Evolutionary conservation across 139 green algal genomes (phyloP).

Genomic region (Raphidocelis subcapitata): DNA sequence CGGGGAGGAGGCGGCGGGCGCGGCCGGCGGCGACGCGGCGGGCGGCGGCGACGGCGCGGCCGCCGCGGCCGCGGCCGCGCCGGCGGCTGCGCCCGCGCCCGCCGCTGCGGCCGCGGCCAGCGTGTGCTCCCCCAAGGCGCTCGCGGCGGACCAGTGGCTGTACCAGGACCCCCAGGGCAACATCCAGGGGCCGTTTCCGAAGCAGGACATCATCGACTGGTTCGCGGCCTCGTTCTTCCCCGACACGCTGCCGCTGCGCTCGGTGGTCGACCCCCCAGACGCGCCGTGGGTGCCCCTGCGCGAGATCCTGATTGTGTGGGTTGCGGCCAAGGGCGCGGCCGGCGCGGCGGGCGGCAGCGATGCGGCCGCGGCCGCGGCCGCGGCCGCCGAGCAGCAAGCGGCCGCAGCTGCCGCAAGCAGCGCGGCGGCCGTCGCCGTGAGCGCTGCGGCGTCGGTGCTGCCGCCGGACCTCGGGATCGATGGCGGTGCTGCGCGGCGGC

Average conservation of each 20-base stretch:
- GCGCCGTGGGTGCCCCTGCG: conserved; percentile 51
- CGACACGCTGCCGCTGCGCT: conserved; percentile 63
- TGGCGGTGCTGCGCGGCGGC: background rate
- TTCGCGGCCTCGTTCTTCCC: conserved; percentile 76
- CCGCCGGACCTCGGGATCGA: conserved; percentile 20
- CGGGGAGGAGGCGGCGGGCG: background rate
- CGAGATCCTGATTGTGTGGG: conserved; percentile 55
- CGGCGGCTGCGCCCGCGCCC: background rate
- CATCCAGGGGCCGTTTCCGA: conserved; percentile 77
- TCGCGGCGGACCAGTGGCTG: conserved; percentile 50
- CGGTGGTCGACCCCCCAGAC: conserved; percentile 20
- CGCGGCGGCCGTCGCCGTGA: conserved; percentile 14
- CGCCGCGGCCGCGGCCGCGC: conserved; percentile 1
- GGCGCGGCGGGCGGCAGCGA: too few species aligned
- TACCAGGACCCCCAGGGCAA: conserved; percentile 70
- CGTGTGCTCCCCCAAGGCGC: background rate
- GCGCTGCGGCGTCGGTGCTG: conserved; percentile 13
- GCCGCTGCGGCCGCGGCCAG: background rate
- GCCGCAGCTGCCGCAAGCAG: too few species aligned
- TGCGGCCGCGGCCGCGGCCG: background rate
- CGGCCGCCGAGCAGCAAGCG: too few species aligned
- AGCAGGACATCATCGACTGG: conserved; percentile 82
- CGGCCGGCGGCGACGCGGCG: background rate
- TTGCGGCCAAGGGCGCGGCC: background rate
- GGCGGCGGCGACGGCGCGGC: background rate